Base-by-base conservation (phyloP, 2,329 filamentous ascomycete species). In the Cordyceps cateniannulata region DNA sequence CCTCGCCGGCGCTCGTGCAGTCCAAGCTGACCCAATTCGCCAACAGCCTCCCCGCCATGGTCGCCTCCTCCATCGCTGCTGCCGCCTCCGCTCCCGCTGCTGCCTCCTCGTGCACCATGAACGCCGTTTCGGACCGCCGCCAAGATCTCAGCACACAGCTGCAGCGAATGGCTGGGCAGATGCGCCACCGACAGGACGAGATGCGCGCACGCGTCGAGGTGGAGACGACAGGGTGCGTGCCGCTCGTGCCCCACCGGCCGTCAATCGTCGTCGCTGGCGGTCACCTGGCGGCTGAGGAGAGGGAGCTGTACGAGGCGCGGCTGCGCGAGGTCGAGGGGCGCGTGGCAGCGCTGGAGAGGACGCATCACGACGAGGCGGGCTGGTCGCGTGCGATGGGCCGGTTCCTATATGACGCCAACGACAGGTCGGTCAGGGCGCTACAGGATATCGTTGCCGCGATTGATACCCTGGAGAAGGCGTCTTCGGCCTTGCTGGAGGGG, bases 371-470 rank as follows among this genome's bases (percentile, higher is more conserved):
- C 3, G 52, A 51, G 7, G 25, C 45, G 35, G 27, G 14, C n/a
- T 61, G 59, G 59, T 45, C 45, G 7, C 20, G 52, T 14, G 5
- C 52, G 7, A 61, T 56, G 45, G 25, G 52, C 14, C 20, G 20
- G 18, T 61, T 51, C 40, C 18, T 61, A 35, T 51, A 51, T 20
- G 59, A 56, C 8, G 59, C 59, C 4, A 61, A 61, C 49, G 52
- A 38, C 14, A 51, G 49, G 32, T 50, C 52, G 5, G 12, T 61
- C 10, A 20, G n/a, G 35, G 22, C 59, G 1, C 29, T 61, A 9
- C 32, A 24, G 18, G 59, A 56, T 12, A n/a, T 51, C 1, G 38
- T 61, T 45, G 12, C 4, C 1, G 52, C 45, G 7, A 29, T 61
- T 5, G 51, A 55, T 5, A 57, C 59, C 1, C 47, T 61, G 7